Base-by-base conservation (phyloP, 805 yeast genomes). In the Saccharomyces kudriavzevii region DNA sequence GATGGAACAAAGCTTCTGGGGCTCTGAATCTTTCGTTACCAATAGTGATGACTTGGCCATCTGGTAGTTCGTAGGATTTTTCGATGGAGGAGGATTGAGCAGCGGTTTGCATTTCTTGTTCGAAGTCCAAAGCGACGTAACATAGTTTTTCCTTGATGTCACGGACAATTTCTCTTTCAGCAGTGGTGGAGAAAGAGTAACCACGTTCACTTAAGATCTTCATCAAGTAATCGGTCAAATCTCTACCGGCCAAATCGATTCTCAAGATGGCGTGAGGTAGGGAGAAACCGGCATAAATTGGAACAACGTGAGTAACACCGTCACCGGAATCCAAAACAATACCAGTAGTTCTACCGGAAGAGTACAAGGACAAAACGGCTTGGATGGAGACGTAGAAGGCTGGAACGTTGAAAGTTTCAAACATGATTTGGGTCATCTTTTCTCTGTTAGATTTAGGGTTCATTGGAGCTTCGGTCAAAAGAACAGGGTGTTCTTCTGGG, bases 1-100 rank as follows among this genome's bases (percentile, higher is more conserved):
- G 99, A 79, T 94, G 95, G 97, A 94, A 94, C 74, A 94, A 83
- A 69, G 97, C 98, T 82, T 94, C 99, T 76, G 99, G 96, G 67
- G 97, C 96, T 84, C 98, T 92, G 87, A 94, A 94, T 82, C 99
- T 91, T 84, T 94, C 99, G 81, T 94, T 92, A 81, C 98, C 98
- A 70, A 94, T 91, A 73, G 98, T 92, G 76, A 94, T 92, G 71
- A 92, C 98, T 82, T 91, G 97, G 70, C 99, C 99, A 79, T 94
- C 99, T 74, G 99, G 99, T 74, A 94, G 85, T 83, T 94, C 98
- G 80, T 94, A 94, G 67, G 96, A 89, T 82, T 94, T 94, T 84
- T 94, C 98, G 72, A 94, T 88, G 64, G 96, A 89, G 60, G 97
- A 89, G 55, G 97, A 89, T 84, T 91, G 97, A 67, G 98, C 87